Evolutionary conservation across 2,329 filamentous ascomycete species (phyloP).

Genomic region (Fusarium chaquense): DNA sequence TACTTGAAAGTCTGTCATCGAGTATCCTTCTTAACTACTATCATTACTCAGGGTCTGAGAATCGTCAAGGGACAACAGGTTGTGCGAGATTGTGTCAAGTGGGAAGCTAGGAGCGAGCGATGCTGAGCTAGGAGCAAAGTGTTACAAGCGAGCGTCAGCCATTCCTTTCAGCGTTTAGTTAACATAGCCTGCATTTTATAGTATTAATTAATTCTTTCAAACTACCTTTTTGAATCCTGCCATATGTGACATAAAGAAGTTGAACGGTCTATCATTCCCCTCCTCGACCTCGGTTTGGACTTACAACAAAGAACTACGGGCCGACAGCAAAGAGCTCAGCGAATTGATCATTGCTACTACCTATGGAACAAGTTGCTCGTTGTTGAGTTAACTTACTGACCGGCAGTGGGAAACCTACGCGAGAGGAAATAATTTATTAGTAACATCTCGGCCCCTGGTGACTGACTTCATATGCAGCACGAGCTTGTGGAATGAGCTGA

Average conservation of each 20-base stretch:
- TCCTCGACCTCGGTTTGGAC: neutral
- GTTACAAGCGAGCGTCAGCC: neutral
- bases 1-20: neutral
- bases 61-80: neutral
- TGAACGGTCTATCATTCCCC: neutral
- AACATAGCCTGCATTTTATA: neutral
- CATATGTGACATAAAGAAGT: neutral
- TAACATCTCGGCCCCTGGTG: neutral
- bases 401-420: neutral
- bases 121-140: neutral
- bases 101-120: too few species aligned
- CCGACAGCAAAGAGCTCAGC: too few species aligned
- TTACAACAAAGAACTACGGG: neutral
- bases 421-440: neutral
- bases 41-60: neutral
- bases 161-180: neutral
- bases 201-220: neutral
- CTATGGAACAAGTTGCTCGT: accelerated
- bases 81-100: neutral
- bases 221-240: accelerated
- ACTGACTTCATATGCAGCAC: neutral
- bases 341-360: too few species aligned
- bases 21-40: neutral
- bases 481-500: neutral
- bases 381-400: too few species aligned